A percentile compares a stretch with the other conserved stretches of the same genome.
Evolutionary conservation across 306 rosid genomes (phyloP).

Genomic region (Quercus cerris): DNA sequence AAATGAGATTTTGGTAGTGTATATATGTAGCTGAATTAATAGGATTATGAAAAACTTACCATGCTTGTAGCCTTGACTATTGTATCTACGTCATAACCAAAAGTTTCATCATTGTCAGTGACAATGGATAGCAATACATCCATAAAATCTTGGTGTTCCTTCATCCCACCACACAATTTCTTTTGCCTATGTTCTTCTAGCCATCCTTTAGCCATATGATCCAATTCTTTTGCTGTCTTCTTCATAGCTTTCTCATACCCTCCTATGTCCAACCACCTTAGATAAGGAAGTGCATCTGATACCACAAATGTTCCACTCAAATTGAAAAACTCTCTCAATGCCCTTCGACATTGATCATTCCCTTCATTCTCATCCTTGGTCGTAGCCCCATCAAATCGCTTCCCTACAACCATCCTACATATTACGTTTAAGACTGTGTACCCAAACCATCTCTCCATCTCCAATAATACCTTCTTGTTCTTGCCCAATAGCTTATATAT

Average conservation of each 20-base stretch:
- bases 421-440: constrained; percentile 9
- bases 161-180: neutral
- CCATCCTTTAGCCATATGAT: neutral
- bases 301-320: constrained; percentile 11
- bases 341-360: constrained; percentile 2
- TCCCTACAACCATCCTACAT: constrained; percentile 21
- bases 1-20: no score
- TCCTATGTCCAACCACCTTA: constrained; percentile 49
- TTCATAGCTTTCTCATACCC: constrained; percentile 20
- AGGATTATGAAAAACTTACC: neutral
- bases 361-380: neutral
- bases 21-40: no score
- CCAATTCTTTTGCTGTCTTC: constrained; percentile 22
- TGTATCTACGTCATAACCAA: constrained; percentile 5
- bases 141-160: constrained; percentile 18
- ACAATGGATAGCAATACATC: constrained; percentile 16
- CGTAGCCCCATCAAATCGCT: constrained; percentile 4
- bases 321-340: neutral
- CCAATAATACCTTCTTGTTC: neutral
- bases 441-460: constrained; percentile 37
- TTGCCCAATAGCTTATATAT: neutral
- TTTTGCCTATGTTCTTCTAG: constrained; percentile 28
- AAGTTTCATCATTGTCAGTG: neutral
- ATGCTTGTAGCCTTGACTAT: constrained; percentile 10
- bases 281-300: constrained; percentile 26